These are phyloP conservation scores for Stagonosporopsis vannaccii DNA, from an alignment of 2,329 filamentous ascomycete species.

Conservation along the genomic window DNA sequence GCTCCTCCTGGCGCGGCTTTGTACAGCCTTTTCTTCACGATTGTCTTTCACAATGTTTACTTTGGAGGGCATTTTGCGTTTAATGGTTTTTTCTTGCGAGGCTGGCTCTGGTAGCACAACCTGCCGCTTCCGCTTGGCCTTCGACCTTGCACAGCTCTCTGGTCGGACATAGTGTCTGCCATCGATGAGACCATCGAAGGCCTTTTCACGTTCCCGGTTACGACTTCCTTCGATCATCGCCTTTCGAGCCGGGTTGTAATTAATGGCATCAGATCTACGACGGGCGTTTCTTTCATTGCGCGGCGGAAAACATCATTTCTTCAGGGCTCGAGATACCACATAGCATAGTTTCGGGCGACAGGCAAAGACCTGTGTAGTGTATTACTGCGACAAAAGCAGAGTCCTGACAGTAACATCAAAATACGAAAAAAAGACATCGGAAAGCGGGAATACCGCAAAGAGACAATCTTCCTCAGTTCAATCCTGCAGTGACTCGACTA, in stretches of 20 bases:
- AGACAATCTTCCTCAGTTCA: slow-evolving; percentile 8
- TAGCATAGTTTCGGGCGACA: slow-evolving; percentile 31
- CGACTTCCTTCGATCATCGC: slow-evolving; percentile 37
- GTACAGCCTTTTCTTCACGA: slow-evolving; percentile 35
- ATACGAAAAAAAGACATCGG: slow-evolving; percentile 33
- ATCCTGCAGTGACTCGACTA: slow-evolving; percentile 3
- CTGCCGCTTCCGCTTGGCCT: slow-evolving; percentile 26
- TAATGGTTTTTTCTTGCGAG: slow-evolving; percentile 42
- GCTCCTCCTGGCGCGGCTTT: slow-evolving; percentile 18
- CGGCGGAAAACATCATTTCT: slow-evolving; percentile 36
- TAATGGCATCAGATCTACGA: slow-evolving; percentile 49
- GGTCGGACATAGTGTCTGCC: background rate
- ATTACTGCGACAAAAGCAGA: slow-evolving; percentile 33
- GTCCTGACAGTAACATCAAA: slow-evolving; percentile 32
- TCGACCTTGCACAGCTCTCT: slow-evolving; percentile 13
- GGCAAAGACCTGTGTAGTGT: slow-evolving; percentile 29
- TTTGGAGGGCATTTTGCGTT: slow-evolving; percentile 32
- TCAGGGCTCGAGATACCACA: slow-evolving; percentile 35
- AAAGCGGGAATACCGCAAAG: slow-evolving; percentile 31
- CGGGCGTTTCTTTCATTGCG: slow-evolving; percentile 35
- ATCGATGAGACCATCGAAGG: slow-evolving; percentile 18
- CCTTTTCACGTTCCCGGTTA: slow-evolving; percentile 33
- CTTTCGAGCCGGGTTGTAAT: slow-evolving; percentile 47
- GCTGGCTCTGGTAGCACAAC: slow-evolving; percentile 26
- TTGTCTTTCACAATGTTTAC: slow-evolving; percentile 34